A percentile compares a stretch with the other conserved stretches of the same genome.
phyloP scores from a whole-genome alignment of 805 yeast genomes.

The Starmerella tilneyi region DNA sequence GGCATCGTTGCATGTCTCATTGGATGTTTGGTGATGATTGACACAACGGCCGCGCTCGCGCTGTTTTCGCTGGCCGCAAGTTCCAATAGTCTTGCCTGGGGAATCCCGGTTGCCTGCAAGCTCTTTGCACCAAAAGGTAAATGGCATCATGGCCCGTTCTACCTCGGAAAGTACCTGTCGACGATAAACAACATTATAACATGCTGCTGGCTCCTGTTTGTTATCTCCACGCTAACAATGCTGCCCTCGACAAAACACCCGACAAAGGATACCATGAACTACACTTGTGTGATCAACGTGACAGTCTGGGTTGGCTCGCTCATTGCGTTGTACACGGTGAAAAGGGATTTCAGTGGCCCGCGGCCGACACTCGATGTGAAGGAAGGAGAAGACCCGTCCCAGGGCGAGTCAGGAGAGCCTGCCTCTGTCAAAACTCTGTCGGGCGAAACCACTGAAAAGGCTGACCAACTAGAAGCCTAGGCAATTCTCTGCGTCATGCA shows the following conservation, averaged over 20 bases:
- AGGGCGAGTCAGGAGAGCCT: no score
- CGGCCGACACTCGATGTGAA: neutral
- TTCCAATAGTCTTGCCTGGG: conserved; percentile 56
- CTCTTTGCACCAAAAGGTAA: conserved; percentile 34
- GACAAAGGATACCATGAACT: conserved; percentile 46
- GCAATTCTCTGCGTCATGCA: no score
- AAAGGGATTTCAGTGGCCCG: conserved; percentile 5
- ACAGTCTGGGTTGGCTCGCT: conserved; percentile 41
- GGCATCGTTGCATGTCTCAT: conserved; percentile 40
- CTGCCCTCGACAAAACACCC: conserved; percentile 44
- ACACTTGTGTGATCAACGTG: conserved; percentile 53
- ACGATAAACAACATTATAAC: conserved; percentile 40
- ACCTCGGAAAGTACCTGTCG: conserved; percentile 43
- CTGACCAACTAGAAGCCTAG: no score
- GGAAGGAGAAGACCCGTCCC: conserved; percentile 2
- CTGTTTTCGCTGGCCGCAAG: conserved; percentile 54
- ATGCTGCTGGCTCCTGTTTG: conserved; percentile 42
- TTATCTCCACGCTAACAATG: conserved; percentile 45
- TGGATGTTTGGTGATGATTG: conserved; percentile 51
- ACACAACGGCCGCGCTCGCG: conserved; percentile 52
- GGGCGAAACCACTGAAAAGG: no score
- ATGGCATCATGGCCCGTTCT: conserved; percentile 53
- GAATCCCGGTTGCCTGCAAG: conserved; percentile 43
- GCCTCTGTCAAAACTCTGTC: no score
- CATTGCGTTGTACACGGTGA: conserved; percentile 1